Base-by-base conservation (phyloP, 768 basidiomycete genomes). In the Cystofilobasidium capitatum region DNA sequence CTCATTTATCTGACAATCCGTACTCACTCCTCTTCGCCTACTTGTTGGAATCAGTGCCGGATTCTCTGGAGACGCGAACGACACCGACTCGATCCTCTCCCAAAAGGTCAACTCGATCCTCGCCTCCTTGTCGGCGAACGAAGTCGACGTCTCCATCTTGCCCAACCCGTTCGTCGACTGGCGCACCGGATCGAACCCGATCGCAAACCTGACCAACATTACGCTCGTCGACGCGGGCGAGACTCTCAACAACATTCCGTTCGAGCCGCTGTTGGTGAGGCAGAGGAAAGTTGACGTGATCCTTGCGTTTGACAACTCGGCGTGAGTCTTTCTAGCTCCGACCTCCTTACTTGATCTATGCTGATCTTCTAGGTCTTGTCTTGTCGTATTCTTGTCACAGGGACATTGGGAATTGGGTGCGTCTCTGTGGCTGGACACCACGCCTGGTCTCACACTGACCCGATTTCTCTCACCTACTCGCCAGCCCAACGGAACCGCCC, bases 201-300 rank as follows among this genome's bases (percentile, higher is more conserved):
- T 72, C 65, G 39, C 75, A 8, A 60, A 70, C 42, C 70, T 72
- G 47, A 55, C 66, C 37, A 72, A 73, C 67, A 66, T 77, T 40
- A 76, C 75, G 22, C 71, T 77, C 12, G 74, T 77, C 47, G 77
- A 77, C 62, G 77, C 71, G 1, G 77, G 77, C 20, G 69, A 73
- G 64, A 74, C 73, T 42, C 75, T 75, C 62, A 74, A 75, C 58
- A 76, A 63, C 62, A 37, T 63, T 3, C 62, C 62, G 24, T 42
- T 87, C 31, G 84, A 83, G 22, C 85, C 86, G 1, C 77, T 89
- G 33, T 81, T 91, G 61, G 85, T 88, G 31, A 85, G 83, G 58
- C 81, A 83, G 0, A 81, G 91, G 54, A 80, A 75, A 0, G 71
- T 91, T 45, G 89, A 92, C 73, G 83, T 87, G 7, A 83, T 92